Evolutionary conservation across 2,329 filamentous ascomycete species (phyloP), one percentile per base, ranked within the genome.

Genomic region (Aspergillus pseudoglaucus): DNA sequence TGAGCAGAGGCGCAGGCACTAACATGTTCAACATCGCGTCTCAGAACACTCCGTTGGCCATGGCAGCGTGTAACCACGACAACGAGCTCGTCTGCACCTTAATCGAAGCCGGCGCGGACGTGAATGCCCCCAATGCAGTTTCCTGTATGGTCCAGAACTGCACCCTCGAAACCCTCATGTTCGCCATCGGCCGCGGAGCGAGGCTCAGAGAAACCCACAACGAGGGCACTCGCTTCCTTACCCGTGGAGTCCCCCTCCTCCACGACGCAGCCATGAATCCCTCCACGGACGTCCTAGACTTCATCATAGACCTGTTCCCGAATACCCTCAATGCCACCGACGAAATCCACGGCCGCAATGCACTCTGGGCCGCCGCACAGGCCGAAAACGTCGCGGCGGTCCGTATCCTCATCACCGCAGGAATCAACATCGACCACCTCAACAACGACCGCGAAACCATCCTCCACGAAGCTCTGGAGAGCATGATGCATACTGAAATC

Each of bases 1-100:
- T 53, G 15, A 15, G 42, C 17, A 40, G 45, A 30, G 49, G 49
- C 4, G 49, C 52, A 6, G 32, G 48, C 12, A 25, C 47, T 17
- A 38, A 30, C 49, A 35, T 42, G 20, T 17, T 5, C 8, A n/a
- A 27, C 17, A 6, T 39, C 17, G 10, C 7, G 12, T 10, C 9
- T 3, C 10, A 44, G 30, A 25, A 10, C 18, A 15, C 38, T n/a
- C 43, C 47, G 23, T 4, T 49, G 9, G 3, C 7, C 12, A 38
- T 15, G 4, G 47, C 47, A 7, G 44, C 43, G 6, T 5, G 6
- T 6, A 12, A n/a, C 8, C 15, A 12, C 6, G 22, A 49, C 27
- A 10, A 46, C 22, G 7, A n/a, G 6, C 9, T 45, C 17, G 47
- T 42, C 14, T 10, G 17, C 9, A 39, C 25, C 14, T 38, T 49